These are phyloP conservation scores for Cercospora zeina DNA, from an alignment of 2,329 filamentous ascomycete genomes.

Conservation along the genomic window DNA sequence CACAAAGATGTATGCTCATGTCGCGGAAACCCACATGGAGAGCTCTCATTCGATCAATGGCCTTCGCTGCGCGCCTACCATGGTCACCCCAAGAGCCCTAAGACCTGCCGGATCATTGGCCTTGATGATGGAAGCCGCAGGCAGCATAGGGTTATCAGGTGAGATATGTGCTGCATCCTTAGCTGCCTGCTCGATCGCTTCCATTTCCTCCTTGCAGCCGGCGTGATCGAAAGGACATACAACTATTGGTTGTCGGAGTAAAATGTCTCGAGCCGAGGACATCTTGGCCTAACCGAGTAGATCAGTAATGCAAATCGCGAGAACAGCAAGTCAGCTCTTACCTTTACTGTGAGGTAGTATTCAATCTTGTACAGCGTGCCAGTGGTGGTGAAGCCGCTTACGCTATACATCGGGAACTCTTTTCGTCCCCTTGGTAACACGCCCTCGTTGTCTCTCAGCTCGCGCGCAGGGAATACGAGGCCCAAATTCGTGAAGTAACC, in stretches of 20 bases:
- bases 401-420: conserved; percentile 84
- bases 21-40: not conserved
- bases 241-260: conserved; percentile 86
- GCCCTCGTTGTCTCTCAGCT: conserved; percentile 81
- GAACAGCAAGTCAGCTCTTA: conserved; percentile 45
- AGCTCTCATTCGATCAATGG: conserved; percentile 64
- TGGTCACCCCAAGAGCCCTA: conserved; percentile 60
- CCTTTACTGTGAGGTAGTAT: conserved; percentile 93
- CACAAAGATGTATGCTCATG: not conserved
- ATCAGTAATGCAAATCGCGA: conserved; percentile 21
- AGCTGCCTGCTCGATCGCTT: conserved; percentile 92
- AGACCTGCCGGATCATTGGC: conserved; percentile 69
- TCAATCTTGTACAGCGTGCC: conserved; percentile 97
- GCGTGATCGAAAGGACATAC: conserved; percentile 95
- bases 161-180: conserved; percentile 88
- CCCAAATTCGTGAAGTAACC: conserved; percentile 93
- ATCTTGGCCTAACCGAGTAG: conserved; percentile 70
- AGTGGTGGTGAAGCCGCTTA: conserved; percentile 88
- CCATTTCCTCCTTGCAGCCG: conserved; percentile 97
- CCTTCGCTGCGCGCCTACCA: conserved; percentile 63
- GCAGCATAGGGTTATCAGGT: conserved; percentile 88
- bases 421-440: conserved; percentile 81
- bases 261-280: conserved; percentile 83
- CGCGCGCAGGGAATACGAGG: conserved; percentile 85
- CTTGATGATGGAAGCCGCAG: conserved; percentile 77